phyloP scores from a whole-genome alignment of 345 rosid genomes.

The Sonneratia caseolaris region DNA sequence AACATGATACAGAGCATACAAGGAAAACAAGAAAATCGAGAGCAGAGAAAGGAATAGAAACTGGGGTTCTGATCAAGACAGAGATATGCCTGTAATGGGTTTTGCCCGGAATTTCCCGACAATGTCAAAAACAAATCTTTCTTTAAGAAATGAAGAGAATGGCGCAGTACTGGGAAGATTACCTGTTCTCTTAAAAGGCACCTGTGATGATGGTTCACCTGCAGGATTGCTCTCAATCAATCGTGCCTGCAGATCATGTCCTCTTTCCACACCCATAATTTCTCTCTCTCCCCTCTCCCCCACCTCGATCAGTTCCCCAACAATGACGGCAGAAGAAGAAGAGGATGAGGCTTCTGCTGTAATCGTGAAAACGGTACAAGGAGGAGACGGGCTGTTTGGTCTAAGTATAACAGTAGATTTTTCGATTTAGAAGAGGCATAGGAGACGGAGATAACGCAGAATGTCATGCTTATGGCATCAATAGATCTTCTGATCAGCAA shows the following conservation, averaged over 20 bases:
- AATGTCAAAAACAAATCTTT: background rate
- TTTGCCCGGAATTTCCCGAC: background rate
- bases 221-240: background rate
- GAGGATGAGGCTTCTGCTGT: background rate
- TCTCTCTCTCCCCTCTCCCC: background rate
- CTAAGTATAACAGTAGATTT: too few species aligned
- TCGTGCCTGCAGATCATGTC: background rate
- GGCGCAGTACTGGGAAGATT: background rate
- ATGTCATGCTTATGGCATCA: too few species aligned
- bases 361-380: too few species aligned
- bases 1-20: background rate
- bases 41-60: background rate
- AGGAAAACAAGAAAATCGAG: background rate
- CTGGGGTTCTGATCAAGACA: background rate
- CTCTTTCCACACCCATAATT: background rate
- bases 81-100: too few species aligned
- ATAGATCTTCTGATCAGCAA: too few species aligned
- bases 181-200: background rate
- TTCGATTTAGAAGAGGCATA: too few species aligned
- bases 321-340: background rate
- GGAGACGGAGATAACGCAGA: too few species aligned
- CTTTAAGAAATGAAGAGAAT: background rate
- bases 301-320: background rate
- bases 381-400: too few species aligned
- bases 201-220: background rate